Percentiles rank a stretch among this genome's conserved stretches.
Conservation (phyloP, 352 stramenopile species). For the Globisporangium emineosum region DNA sequence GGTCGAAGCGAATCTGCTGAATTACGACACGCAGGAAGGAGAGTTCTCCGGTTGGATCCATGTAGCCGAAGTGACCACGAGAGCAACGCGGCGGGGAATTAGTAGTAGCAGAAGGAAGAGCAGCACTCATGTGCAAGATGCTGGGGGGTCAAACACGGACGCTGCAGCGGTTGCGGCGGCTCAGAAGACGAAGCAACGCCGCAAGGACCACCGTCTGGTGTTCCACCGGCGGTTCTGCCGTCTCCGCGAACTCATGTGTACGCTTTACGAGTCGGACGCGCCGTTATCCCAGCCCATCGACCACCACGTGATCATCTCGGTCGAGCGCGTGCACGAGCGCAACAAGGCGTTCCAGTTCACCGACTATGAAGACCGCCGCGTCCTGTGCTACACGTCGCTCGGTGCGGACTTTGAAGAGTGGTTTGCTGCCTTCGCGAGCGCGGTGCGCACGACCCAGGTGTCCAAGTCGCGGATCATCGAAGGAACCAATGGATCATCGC, state of each 20-base stretch:
- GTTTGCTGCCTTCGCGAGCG: conserved; percentile 34
- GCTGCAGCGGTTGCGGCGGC: neutral
- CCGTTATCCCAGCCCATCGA: conserved; percentile 14
- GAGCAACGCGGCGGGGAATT: neutral
- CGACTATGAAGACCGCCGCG: conserved; percentile 40
- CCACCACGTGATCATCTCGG: conserved; percentile 39
- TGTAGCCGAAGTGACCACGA: conserved; percentile 19
- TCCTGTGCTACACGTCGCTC: conserved; percentile 38
- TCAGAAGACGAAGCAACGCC: neutral
- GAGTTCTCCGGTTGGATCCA: conserved; percentile 41
- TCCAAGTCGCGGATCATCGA: conserved; percentile 20
- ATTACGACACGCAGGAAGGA: conserved; percentile 19
- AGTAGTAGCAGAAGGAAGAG: neutral
- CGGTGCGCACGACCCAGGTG: conserved; percentile 34
- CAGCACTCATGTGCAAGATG: neutral
- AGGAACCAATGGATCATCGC: neutral
- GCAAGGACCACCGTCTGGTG: neutral
- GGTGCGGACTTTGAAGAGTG: conserved; percentile 47
- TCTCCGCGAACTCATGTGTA: conserved; percentile 39
- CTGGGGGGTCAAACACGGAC: neutral
- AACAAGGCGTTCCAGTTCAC: conserved; percentile 50
- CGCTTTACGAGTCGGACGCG: conserved; percentile 35
- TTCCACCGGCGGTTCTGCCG: conserved; percentile 38
- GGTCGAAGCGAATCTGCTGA: conserved; percentile 18
- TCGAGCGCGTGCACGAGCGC: conserved; percentile 32